Percentiles rank a stretch among this genome's conserved stretches.
phyloP scores from a whole-genome alignment of 495 filamentous ascomycete species.

The Penicillium pulvis region DNA sequence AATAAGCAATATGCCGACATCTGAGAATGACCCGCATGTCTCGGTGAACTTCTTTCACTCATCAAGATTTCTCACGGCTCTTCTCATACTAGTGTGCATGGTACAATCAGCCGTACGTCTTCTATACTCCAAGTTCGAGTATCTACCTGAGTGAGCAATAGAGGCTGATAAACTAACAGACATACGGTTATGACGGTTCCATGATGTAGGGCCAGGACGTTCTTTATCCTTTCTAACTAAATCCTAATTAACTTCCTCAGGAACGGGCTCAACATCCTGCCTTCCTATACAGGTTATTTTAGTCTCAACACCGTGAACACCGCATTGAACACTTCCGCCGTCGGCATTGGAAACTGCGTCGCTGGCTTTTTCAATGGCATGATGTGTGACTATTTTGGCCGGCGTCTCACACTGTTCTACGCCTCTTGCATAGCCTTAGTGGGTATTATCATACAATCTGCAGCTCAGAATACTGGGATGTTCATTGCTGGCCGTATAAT shows the following conservation, averaged over 20 bases:
- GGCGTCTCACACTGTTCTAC: not conserved
- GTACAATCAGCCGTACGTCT: constrained; percentile 8
- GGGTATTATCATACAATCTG: not conserved
- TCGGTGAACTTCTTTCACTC: no score
- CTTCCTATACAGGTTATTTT: not conserved
- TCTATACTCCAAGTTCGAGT: not conserved
- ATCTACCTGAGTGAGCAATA: not conserved
- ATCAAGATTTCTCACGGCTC: not conserved
- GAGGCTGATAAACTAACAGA: not conserved
- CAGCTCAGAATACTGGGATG: no score
- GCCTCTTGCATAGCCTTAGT: not conserved
- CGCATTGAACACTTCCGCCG: no score
- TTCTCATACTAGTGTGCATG: constrained; percentile 8
- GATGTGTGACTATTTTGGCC: constrained; percentile 4
- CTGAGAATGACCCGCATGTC: no score
- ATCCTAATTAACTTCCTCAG: not conserved
- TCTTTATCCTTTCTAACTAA: no score
- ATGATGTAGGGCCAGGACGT: not conserved
- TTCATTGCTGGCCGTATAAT: no score
- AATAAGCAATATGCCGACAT: no score
- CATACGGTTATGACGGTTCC: constrained; percentile 6
- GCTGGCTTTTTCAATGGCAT: not conserved
- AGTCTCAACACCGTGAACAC: no score
- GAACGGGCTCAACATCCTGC: constrained; percentile 12
- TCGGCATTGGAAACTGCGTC: not conserved